Conservation (phyloP, 2,329 filamentous ascomycete genomes). For the Scedosporium apiospermum region DNA sequence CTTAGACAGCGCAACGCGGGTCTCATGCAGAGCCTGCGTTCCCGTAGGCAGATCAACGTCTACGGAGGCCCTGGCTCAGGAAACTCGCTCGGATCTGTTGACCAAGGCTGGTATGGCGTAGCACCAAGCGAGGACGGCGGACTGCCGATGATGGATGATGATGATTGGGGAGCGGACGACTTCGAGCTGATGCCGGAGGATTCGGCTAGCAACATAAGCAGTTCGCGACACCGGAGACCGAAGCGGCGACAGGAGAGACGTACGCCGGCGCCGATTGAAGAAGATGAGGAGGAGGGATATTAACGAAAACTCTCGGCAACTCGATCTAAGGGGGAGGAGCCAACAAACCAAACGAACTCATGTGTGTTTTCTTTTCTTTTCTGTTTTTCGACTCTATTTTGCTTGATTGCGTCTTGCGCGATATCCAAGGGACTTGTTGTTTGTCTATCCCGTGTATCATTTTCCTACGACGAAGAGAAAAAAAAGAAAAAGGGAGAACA, state of each 20-base stretch:
- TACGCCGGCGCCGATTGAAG: conserved; percentile 64
- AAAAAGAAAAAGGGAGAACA: background rate
- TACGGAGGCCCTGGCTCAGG: conserved; percentile 34
- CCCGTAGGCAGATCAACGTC: conserved; percentile 48
- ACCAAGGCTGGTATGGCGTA: conserved; percentile 31
- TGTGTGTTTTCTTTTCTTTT: background rate
- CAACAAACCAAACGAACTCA: background rate
- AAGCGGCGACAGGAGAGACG: conserved; percentile 60
- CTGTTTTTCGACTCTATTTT: background rate
- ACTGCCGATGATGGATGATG: conserved; percentile 38
- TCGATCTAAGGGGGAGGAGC: background rate
- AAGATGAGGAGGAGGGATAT: conserved; percentile 55
- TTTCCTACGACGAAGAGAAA: background rate
- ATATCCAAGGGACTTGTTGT: background rate
- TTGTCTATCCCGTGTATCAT: background rate
- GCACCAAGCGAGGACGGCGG: conserved; percentile 22
- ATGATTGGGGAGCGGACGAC: conserved; percentile 49
- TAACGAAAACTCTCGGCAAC: background rate
- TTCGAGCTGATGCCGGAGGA: conserved; percentile 65
- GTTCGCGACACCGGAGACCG: conserved; percentile 55
- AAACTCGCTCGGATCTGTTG: conserved; percentile 30
- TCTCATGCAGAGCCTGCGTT: conserved; percentile 55
- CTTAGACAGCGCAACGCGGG: conserved; percentile 77
- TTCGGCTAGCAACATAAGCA: conserved; percentile 71
- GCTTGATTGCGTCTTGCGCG: background rate